Percentiles rank a stretch among this genome's conserved stretches.
Conservation (phyloP, 345 rosid genomes). For the Carallia brachiata region DNA sequence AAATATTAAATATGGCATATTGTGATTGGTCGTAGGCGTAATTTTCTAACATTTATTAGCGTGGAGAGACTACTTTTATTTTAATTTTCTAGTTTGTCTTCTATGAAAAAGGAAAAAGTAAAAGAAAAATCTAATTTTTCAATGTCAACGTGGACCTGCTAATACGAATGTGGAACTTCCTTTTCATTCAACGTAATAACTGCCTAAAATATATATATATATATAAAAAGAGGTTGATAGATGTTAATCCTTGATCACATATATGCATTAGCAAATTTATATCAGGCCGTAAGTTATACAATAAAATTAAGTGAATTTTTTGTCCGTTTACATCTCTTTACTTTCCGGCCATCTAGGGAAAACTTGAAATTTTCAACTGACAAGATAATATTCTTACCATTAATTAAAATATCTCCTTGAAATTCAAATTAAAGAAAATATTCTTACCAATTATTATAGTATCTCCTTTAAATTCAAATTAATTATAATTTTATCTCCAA, state of each 20-base stretch:
- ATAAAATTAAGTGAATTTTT: neutral
- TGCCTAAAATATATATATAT: neutral
- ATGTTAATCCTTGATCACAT: neutral
- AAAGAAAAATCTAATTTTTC: neutral
- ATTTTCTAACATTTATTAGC: too few relatives aligned
- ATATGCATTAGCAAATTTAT: neutral
- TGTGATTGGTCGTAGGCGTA: too few relatives aligned
- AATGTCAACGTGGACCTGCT: neutral
- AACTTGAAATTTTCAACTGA: neutral
- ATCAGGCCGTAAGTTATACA: too few relatives aligned
- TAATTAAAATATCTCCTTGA: too few relatives aligned
- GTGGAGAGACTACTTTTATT: too few relatives aligned
- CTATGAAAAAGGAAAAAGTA: neutral
- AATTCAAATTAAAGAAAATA: too few relatives aligned
- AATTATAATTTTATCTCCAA: too few relatives aligned
- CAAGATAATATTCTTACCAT: neutral
- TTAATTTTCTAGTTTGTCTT: neutral
- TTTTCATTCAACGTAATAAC: neutral
- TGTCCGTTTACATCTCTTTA: neutral
- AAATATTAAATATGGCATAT: too few relatives aligned
- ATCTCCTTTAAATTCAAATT: too few relatives aligned
- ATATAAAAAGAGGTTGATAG: neutral
- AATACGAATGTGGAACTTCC: neutral
- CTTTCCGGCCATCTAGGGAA: neutral
- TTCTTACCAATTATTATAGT: too few relatives aligned